Evolutionary conservation across 1,284 basidiomycete species (phyloP), one percentile per base, ranked within the genome.

Genomic region (Puccinia novopanici): DNA sequence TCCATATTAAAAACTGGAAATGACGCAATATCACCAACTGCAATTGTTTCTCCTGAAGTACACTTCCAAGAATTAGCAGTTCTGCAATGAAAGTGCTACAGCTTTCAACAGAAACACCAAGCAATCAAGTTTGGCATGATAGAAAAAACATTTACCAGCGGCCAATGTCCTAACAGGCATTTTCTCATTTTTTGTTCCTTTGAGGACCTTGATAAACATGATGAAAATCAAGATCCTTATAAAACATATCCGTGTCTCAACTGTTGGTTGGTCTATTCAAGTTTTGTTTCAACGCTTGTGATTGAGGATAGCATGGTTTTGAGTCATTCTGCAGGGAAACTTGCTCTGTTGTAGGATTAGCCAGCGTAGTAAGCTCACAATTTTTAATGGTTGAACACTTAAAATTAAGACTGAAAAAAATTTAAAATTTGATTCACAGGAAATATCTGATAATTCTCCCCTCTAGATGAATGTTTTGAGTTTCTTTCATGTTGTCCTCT

Each of bases 281-380:
- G 9, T 65, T 65, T 40, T n/a, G 61, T 45, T 45, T 40, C 40
- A 45, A 10, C 61, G 19, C 9, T 65, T 45, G 40, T 40, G 12
- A 45, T 65, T 40, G 40, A 65, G 2, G 34, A 65, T 65, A 8
- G 17, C n/a, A 40, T 40, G 34, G 61, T 40, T 22, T 6, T 8
- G 40, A 45, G 61, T 65, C 61, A 65, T 65, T 27, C 61, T 65
- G 61, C 61, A n/a, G n/a, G n/a, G n/a, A n/a, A n/a, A n/a, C n/a
- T n/a, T n/a, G n/a, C n/a, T n/a, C n/a, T n/a, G 61, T 65, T 6
- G 61, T 65, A n/a, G 61, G 61, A 65, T 65, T 65, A 34, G 61
- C 94, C 15, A 93, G 91, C 0, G 94, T 95, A 86, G 93, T 93
- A 0, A 93, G 91, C 90, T n/a, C 2, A 50, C 12, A 27, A 24